Evolutionary conservation across 192 early-diverging fungal species (phyloP).

Genomic region (Backusella parvicylindrica): DNA sequence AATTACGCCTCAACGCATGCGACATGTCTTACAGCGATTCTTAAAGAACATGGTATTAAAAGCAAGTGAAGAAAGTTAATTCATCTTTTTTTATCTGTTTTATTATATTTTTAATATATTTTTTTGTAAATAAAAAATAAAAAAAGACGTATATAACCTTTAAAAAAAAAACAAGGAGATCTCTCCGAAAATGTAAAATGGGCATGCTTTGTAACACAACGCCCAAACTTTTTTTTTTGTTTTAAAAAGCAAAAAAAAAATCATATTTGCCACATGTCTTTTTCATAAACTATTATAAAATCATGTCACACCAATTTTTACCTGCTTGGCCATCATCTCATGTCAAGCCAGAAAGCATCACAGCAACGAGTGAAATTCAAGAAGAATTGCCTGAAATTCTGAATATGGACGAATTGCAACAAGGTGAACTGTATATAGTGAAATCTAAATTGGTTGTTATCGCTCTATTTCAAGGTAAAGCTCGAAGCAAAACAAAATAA

Average conservation of each 20-base stretch:
- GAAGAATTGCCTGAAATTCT: slow-evolving; percentile 9
- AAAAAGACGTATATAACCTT: neutral
- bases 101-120: slow-evolving; percentile 1
- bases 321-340: neutral
- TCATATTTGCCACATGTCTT: neutral
- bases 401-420: slow-evolving; percentile 20
- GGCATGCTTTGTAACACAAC: neutral
- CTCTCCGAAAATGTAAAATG: neutral
- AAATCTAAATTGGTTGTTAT: slow-evolving; percentile 31
- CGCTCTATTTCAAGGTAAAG: slow-evolving; percentile 34
- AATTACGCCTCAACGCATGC: slow-evolving; percentile 31
- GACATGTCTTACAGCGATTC: slow-evolving; percentile 33
- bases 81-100: neutral
- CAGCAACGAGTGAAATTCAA: neutral
- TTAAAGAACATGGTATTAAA: slow-evolving; percentile 37
- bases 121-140: slow-evolving; percentile 9
- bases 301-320: neutral
- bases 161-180: neutral
- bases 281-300: neutral
- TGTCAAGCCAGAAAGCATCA: neutral
- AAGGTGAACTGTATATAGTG: slow-evolving; percentile 31
- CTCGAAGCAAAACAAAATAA: neutral
- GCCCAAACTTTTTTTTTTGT: neutral
- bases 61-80: slow-evolving; percentile 20
- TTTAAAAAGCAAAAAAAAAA: neutral